Evolutionary conservation across 495 filamentous ascomycete species (phyloP).

Genomic region (Podospora bellae-mahoneyi): DNA sequence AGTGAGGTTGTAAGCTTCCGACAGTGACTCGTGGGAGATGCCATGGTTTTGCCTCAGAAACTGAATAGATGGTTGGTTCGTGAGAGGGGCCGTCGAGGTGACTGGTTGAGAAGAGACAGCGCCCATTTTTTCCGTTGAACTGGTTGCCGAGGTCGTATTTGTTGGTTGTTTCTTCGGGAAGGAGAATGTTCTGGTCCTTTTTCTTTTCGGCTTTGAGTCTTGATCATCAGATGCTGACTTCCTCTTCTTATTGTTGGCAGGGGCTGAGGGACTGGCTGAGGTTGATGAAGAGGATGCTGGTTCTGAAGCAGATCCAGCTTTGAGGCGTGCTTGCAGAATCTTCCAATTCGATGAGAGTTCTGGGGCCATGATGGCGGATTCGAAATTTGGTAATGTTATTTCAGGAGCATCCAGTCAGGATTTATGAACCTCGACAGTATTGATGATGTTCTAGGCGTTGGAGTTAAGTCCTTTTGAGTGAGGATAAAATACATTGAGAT

Average conservation of each 20-base stretch:
- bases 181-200: neutral
- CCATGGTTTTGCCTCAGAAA: conserved; percentile 31
- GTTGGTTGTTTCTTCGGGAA: neutral
- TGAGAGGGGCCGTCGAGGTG: neutral
- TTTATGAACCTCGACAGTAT: neutral
- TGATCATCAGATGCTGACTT: neutral
- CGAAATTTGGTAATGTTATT: neutral
- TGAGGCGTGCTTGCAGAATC: conserved; percentile 8
- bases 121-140: conserved; percentile 4
- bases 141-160: neutral
- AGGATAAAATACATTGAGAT: neutral
- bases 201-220: neutral
- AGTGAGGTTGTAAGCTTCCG: conserved; percentile 55
- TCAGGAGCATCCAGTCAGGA: neutral
- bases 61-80: conserved; percentile 2
- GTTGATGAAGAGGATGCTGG: neutral
- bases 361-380: conserved; percentile 10
- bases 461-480: neutral
- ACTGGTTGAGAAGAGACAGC: neutral
- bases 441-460: neutral
- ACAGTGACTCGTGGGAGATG: conserved; percentile 57
- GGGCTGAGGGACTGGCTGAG: neutral
- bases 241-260: neutral
- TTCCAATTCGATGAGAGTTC: conserved; percentile 11
- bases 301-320: conserved; percentile 8